These are phyloP conservation scores for Ocimum tenuiflorum DNA, from an alignment of 257 asterid genomes.

Conservation along the genomic window DNA sequence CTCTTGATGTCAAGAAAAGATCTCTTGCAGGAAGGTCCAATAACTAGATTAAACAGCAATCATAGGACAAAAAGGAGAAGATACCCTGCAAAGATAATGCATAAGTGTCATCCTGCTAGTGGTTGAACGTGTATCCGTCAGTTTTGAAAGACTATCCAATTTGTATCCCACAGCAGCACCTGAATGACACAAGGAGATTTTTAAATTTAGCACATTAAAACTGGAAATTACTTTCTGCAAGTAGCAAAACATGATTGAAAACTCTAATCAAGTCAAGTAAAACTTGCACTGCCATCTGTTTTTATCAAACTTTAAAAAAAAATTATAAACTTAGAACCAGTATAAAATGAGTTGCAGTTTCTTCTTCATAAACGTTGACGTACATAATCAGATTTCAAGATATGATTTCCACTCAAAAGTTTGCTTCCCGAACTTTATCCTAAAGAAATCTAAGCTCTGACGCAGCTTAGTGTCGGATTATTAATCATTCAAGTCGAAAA, in stretches of 20 bases:
- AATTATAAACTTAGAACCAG: not conserved
- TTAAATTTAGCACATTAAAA: conserved; percentile 6
- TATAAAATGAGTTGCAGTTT: not conserved
- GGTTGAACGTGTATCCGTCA: conserved; percentile 82
- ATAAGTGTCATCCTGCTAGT: conserved; percentile 83
- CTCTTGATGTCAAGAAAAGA: not conserved
- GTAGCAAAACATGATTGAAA: not conserved
- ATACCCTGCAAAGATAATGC: conserved; percentile 89
- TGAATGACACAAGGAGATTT: conserved; percentile 18
- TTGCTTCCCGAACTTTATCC: not conserved
- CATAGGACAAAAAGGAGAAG: conserved; percentile 20
- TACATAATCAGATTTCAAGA: not conserved
- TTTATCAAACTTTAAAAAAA: too few species aligned
- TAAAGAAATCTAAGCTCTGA: not conserved
- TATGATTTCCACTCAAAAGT: not conserved
- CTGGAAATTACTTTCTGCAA: conserved; percentile 12
- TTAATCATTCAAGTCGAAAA: not conserved
- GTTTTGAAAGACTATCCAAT: conserved; percentile 90
- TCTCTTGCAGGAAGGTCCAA: not conserved
- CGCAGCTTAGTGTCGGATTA: not conserved
- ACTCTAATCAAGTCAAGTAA: not conserved
- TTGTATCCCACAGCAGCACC: conserved; percentile 93
- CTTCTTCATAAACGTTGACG: not conserved
- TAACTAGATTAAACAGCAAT: not conserved
- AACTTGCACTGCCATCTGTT: too few species aligned